A percentile compares a stretch with the other conserved stretches of the same genome.
phyloP scores from a whole-genome alignment of 352 stramenopile genomes.

The Globisporangium orthogonon region DNA sequence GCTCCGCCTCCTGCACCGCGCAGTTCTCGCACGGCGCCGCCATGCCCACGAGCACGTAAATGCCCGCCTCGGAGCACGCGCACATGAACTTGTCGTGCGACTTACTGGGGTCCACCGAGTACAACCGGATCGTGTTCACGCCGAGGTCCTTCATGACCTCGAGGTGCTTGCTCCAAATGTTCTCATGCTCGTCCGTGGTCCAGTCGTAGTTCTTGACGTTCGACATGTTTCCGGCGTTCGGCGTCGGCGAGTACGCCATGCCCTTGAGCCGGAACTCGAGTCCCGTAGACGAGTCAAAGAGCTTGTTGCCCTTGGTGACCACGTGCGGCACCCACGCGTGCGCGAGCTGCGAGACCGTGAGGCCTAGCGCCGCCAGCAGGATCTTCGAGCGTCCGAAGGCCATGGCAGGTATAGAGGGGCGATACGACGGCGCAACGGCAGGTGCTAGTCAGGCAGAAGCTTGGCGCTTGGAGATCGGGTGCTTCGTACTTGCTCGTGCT shows the following conservation, averaged over 20 bases:
- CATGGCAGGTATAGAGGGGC: background rate
- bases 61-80: slow-evolving; percentile 34
- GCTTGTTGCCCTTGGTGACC: slow-evolving; percentile 67
- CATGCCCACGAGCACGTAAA: slow-evolving; percentile 52
- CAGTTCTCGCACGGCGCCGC: slow-evolving; percentile 31
- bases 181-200: slow-evolving; percentile 45
- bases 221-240: slow-evolving; percentile 43
- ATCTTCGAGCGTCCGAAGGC: background rate
- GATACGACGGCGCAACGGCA: background rate
- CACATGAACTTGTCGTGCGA: slow-evolving; percentile 80
- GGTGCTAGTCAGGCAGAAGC: background rate
- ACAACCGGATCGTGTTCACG: slow-evolving; percentile 67
- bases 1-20: slow-evolving; percentile 21
- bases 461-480: background rate
- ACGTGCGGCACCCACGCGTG: slow-evolving; percentile 20
- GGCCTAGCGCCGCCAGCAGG: background rate
- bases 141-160: slow-evolving; percentile 46
- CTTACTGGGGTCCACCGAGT: slow-evolving; percentile 52
- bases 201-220: slow-evolving; percentile 51
- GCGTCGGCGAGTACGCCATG: slow-evolving; percentile 66
- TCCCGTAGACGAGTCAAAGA: slow-evolving; percentile 46
- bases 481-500: too few species aligned
- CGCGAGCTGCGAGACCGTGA: background rate
- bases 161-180: slow-evolving; percentile 47
- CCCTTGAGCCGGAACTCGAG: slow-evolving; percentile 62